phyloP scores from a whole-genome alignment of 345 rosid species.

The Cardiospermum halicacabum region DNA sequence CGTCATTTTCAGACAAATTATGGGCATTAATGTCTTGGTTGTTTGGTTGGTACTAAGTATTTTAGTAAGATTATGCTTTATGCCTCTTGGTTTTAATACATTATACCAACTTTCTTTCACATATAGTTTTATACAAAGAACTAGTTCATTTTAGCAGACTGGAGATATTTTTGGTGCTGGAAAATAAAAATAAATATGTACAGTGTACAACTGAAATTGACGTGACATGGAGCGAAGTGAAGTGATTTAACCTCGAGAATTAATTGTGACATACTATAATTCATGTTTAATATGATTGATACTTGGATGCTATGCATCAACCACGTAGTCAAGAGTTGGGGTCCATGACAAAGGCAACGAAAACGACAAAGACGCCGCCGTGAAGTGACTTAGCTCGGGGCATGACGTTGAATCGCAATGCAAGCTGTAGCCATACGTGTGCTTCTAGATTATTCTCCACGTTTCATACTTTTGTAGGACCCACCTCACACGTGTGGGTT shows the following conservation, averaged over 20 bases:
- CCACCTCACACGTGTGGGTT: background rate
- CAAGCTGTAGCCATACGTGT: slow-evolving; percentile 23
- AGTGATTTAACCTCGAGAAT: no score
- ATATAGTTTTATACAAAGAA: background rate
- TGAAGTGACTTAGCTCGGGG: background rate
- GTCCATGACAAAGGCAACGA: background rate
- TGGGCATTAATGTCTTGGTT: background rate
- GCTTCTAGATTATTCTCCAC: slow-evolving; percentile 11
- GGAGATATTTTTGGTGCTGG: no score
- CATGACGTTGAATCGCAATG: slow-evolving; percentile 18
- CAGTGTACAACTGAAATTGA: no score
- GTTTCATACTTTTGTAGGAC: slow-evolving; percentile 1
- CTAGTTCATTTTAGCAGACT: no score
- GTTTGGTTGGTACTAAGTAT: background rate
- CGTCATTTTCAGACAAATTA: background rate
- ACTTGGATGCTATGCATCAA: background rate
- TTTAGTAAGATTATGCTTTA: background rate
- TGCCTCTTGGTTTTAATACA: background rate
- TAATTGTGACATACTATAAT: no score
- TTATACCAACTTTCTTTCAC: background rate
- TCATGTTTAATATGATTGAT: no score
- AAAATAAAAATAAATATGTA: no score
- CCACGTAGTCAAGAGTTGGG: background rate
- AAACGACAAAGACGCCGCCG: slow-evolving; percentile 15
- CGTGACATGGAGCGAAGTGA: no score